Base-by-base conservation (phyloP, 2,329 filamentous ascomycete genomes). In the Aspergillus caelatus region DNA sequence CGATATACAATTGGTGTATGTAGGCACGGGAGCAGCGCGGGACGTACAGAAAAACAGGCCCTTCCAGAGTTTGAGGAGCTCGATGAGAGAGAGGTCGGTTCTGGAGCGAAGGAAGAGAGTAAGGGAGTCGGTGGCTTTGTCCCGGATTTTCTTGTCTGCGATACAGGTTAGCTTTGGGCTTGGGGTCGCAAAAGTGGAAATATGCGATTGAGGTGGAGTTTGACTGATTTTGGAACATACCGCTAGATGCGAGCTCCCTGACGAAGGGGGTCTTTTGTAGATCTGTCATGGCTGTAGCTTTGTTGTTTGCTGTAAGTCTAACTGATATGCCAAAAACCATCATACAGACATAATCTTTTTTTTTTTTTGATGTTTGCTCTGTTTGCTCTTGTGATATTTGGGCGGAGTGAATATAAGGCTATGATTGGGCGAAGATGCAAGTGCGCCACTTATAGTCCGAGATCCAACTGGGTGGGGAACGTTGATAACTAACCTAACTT, bases 41-140 rank as follows among this genome's bases (percentile, higher is more conserved):
- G 23, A 68, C 81, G 60, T 81, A 86, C 86, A 88, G 84, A 93
- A 97, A 83, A 95, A 97, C 23, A 98, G 86, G 6, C 93, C 94
- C 76, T 96, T 96, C 93, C 93, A 97, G 68, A 98, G 86, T 82
- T 97, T 97, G 65, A 94, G 83, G 57, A 92, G 83, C 68, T 97
- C 93, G 68, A 91, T 78, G 46, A 86, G 82, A 21, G 86, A 81
- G 65, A 97, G 86, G 60, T 84, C 77, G 60, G 78, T 82, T 71
- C 86, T 85, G 65, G 86, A 84, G 65, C 87, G 85, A 75, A 98
- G 89, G 83, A 92, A 97, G 57, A 88, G 85, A 68, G 89, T 88
- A 32, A 98, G 88, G 55, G 91, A 92, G 59, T 86, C 81, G 76
- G 97, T 86, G 60, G 93, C 91, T 67, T 90, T 85, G 75, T 91